These are phyloP conservation scores for Zasmidium cellare DNA, from an alignment of 2,329 filamentous ascomycete genomes.

Conservation along the genomic window DNA sequence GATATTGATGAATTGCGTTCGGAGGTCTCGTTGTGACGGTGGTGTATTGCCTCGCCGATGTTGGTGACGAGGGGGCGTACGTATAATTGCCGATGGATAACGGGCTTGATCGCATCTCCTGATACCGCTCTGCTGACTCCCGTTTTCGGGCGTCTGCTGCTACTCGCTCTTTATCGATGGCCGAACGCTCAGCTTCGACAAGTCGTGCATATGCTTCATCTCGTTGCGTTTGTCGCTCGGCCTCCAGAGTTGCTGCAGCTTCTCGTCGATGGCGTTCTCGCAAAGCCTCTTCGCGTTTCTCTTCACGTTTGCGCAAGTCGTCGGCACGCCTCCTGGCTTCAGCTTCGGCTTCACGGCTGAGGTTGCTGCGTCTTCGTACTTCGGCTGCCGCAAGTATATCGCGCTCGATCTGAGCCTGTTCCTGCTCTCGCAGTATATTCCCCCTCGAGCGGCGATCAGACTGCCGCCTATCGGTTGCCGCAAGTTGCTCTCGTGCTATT, in stretches of 20 bases:
- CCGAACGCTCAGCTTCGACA: not conserved
- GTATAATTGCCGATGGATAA: not conserved
- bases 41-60: not conserved
- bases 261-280: not conserved
- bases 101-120: not conserved
- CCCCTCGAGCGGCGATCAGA: not conserved
- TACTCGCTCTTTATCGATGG: not conserved
- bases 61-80: not conserved
- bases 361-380: not conserved
- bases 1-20: not conserved
- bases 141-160: not conserved
- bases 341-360: conserved; percentile 2
- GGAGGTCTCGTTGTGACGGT: not conserved
- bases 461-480: conserved; percentile 1
- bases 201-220: not conserved
- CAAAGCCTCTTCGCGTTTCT: not conserved
- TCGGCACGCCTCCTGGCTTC: conserved; percentile 1
- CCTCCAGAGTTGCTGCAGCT: conserved; percentile 1
- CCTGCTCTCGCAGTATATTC: not conserved
- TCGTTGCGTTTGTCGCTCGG: not conserved
- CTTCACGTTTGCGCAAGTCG: not conserved
- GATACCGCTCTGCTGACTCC: conserved; percentile 1
- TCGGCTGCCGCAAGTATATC: not conserved
- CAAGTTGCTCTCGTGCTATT: not conserved
- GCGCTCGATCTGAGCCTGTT: not conserved